Evolutionary conservation across 2,329 filamentous ascomycete genomes (phyloP), one percentile per base, ranked within the genome.

Genomic region (Calonectria pseudoreteaudii): DNA sequence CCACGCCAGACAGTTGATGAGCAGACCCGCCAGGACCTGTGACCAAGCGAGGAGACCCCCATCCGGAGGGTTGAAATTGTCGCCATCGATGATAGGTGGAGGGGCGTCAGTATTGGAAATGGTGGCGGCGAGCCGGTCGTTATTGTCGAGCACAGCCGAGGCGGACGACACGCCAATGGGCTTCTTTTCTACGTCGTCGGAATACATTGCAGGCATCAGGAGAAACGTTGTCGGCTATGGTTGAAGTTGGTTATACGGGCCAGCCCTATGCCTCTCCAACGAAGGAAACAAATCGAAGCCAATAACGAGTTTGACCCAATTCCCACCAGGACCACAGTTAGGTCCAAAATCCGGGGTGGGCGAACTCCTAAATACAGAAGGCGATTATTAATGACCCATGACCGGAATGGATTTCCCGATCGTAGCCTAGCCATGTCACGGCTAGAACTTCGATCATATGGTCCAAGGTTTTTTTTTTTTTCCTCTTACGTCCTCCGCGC

Each of bases 1-100:
- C 87, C 88, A 90, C 7, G 88, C 85, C 71, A 90, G 80, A 68
- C 84, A 84, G 78, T 88, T 89, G 81, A 89, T 83, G 36, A 89
- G 83, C 50, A 87, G 83, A 38, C 85, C 85, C 9, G 87, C 86
- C 26, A 88, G 60, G 11, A 90, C 87, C 77, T 90, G 89, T 0
- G 83, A 84, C 89, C 89, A 90, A 20, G 88, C 89, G 18, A 80
- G 75, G 64, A 85, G 76, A 16, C 88, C 88, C 31, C 88, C 87
- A 58, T 89, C 87, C 0, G 87, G 88, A 9, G 78, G 78, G 28
- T 80, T 72, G 62, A 80, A 81, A 68, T 66, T 70, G 38, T 75
- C 74, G 41, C 64, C 75, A 49, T 80, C 71, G 49, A 75, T 70
- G 13, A 73, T 73, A 23, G 76, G 76, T 26, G 74, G 76, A n/a